Percentiles rank a stretch among this genome's conserved stretches.
phyloP scores from a whole-genome alignment of 208 protist genomes.

The Angomonas ambiguus region DNA sequence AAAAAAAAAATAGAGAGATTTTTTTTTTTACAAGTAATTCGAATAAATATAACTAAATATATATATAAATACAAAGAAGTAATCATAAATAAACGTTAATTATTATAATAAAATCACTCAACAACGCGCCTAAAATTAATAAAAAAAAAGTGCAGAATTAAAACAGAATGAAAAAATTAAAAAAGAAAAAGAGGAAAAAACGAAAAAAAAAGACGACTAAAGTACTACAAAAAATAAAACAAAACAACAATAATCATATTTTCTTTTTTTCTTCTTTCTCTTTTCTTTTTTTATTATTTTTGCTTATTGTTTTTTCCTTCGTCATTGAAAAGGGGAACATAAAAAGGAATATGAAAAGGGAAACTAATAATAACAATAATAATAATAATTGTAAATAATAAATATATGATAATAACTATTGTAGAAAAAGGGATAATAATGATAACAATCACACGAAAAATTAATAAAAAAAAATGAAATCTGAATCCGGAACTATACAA shows the following conservation, averaged over 20 bases:
- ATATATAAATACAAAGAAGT: neutral
- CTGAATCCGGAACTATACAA: neutral
- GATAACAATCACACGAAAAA: too few relatives aligned
- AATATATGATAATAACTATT: neutral
- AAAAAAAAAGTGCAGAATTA: neutral
- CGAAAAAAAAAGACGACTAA: conserved; percentile 11
- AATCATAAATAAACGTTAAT: neutral
- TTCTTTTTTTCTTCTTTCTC: conserved; percentile 1
- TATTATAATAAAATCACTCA: neutral
- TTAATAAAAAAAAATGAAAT: conserved; percentile 15
- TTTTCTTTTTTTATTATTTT: neutral
- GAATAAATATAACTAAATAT: conserved; percentile 2
- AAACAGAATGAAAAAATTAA: neutral
- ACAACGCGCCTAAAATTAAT: neutral
- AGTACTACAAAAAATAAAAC: conserved; percentile 1
- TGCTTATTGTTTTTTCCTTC: neutral
- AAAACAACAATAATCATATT: neutral
- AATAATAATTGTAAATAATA: too few relatives aligned
- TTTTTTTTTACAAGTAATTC: neutral
- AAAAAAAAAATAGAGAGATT: conserved; percentile 4
- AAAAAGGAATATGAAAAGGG: too few relatives aligned
- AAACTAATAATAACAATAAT: too few relatives aligned
- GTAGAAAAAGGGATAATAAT: neutral
- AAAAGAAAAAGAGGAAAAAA: neutral
- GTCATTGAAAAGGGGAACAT: neutral